Evolutionary conservation across 1,284 basidiomycete genomes (phyloP), one percentile per base, ranked within the genome.

Genomic region (Hortiboletus rubellus): DNA sequence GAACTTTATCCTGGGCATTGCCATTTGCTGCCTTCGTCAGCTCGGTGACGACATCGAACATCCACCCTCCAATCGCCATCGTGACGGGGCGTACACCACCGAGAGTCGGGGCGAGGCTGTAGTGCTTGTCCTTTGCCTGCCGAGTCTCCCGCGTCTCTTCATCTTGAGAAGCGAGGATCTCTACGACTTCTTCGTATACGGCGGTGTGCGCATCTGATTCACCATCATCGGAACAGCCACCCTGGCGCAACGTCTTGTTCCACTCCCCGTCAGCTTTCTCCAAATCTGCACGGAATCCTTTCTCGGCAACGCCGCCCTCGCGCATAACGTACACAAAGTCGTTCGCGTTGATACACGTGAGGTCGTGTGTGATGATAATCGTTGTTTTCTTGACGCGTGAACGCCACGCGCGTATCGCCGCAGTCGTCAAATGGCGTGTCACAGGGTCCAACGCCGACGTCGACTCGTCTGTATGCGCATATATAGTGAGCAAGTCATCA

Each of bases 241-340:
- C 70, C 83, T 86, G 9, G 71, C 70, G 41, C 69, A 82, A 71
- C 82, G 88, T 86, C 63, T 75, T 73, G 41, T 75, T 72, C 69
- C 89, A 88, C 61, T 85, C 83, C 15, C 76, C 77, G 5, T 74
- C 77, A 0, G 44, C 58, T 22, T 55, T 65, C 70, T 89, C 86
- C 49, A 96, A 80, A 66, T 94, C 90, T 2, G 73, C 72, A 7
- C 93, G 84, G 75, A 86, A 98, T 1, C 96, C 96, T 66, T 95
- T 89, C 70, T 98, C 91, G 40, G 87, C 87, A n/a, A 98, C 84
- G 0, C 73, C 63, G 0, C 96, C 96, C 27, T 86, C 77, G 62
- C 87, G 86, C 79, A 99, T 86, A 5, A 98, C 89, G 71, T 98
- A 98, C 15, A 96, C 90, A 64, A 96, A 98, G 72, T 98, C 96